Evolutionary conservation across 1,284 basidiomycete species (phyloP).

Genomic region (Puccinia triticina): DNA sequence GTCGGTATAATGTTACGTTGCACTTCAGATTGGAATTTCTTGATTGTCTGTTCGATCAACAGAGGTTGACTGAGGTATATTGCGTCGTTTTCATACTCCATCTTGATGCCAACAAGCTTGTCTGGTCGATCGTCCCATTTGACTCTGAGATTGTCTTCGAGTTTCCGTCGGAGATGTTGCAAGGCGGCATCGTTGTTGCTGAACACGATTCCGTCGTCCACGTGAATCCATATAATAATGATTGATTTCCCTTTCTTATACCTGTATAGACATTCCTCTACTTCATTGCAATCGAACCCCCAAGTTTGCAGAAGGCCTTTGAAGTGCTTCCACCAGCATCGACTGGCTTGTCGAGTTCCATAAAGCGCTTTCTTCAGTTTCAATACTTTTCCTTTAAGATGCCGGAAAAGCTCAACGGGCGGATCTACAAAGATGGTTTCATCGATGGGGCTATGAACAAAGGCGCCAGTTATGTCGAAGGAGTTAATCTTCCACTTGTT

Average conservation of each 20-base stretch:
- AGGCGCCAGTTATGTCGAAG: constrained; percentile 11
- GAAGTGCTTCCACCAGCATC: constrained; percentile 12
- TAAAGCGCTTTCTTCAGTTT: too few species aligned
- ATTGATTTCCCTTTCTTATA: too few species aligned
- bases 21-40: neutral
- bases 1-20: neutral
- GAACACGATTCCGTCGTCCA: too few species aligned
- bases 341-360: too few species aligned
- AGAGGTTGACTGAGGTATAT: neutral
- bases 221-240: too few species aligned
- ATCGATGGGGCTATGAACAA: too few species aligned
- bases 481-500: neutral
- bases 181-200: neutral
- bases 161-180: neutral
- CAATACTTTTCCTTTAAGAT: too few species aligned
- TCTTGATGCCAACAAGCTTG: neutral
- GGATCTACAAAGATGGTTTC: too few species aligned
- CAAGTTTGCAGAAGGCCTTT: neutral
- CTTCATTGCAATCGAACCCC: neutral
- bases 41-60: neutral
- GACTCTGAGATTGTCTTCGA: neutral
- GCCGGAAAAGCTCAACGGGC: too few species aligned
- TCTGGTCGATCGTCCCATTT: neutral
- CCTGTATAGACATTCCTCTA: too few species aligned
- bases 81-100: neutral